Evolutionary conservation across 2,329 filamentous ascomycete genomes (phyloP), one percentile per base, ranked within the genome.

Genomic region (Aspergillus hortae): DNA sequence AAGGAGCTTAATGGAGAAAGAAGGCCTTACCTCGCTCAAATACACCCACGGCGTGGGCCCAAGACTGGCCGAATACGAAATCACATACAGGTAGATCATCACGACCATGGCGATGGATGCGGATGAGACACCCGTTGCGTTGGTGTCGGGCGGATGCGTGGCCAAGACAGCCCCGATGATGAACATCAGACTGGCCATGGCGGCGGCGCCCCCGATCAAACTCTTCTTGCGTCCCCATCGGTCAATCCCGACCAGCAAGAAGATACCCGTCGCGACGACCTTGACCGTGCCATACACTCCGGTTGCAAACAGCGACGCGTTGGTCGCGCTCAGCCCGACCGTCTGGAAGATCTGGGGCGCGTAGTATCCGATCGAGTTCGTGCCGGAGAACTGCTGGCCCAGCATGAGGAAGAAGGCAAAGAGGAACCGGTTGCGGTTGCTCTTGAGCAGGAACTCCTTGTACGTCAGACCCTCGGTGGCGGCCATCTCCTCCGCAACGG

Each of bases 41-140:
- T 68, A 69, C 4, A 68, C 67, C 68, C 67, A 71, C 1, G 68
- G 68, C 6, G 59, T 61, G 12, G 64, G 66, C 15, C 62, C 62
- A 60, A 61, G 64, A 2, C 61, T 65, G 19, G 56, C 51, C 10
- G 55, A 60, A 43, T 65, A 67, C 6, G 62, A 57, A 27, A 66
- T 65, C 9, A 61, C 63, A 30, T 79, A 78, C 4, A 80, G 74
- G 62, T 78, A 80, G 47, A 80, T 71, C 64, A 80, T 79, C 7
- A 75, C 72, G 45, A 80, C 63, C 62, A 70, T 68, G 19, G 63
- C 66, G 46, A 64, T 64, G 3, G 65, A 67, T 4, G 67, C 67
- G 2, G 54, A 48, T 1, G 69, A 71, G 45, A 71, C 65, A 10
- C 49, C 56, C 19, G 48, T 54, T 10, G 62, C 44, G 12, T 60